Evolutionary conservation across 371 early-diverging fungal species (phyloP), one percentile per base, ranked within the genome.

Genomic region (Mortierella sp.): DNA sequence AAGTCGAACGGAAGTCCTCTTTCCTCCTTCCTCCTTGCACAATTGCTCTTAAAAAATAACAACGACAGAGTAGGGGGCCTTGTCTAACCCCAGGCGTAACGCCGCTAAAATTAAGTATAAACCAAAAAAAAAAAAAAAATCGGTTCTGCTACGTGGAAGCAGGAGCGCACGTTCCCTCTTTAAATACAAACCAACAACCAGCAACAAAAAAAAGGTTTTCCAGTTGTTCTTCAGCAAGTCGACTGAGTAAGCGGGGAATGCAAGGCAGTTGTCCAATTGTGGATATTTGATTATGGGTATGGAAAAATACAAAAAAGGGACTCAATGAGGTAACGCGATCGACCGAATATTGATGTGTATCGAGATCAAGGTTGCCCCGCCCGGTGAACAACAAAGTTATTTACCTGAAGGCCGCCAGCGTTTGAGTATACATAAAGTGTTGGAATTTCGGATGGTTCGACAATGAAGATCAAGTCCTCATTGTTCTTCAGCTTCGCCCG

Each of bases 401-500:
- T 56, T 65, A 76, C 78, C 78, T 70, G 78, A 5, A 76, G 59
- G 8, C 70, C 70, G 21, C 53, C 53, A 6, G 58, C 30, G 26
- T 30, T 56, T 1, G 78, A 65, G 42, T 61, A 61, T n/a, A 76
- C 61, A 57, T 65, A 76, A 2, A 76, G 30, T 19, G 26, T 55
- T 19, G 78, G 70, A 1, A 44, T 51, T 47, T 76, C 70, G 1
- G 70, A 56, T 15, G 78, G 78, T n/a, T 76, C 78, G 6, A 76
- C 66, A 43, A 76, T 70, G 50, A 76, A 76, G 11, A 58, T 65
- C 78, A 64, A 70, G 28, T 65, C 62, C 24, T 70, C 70, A 30
- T 50, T 67, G 24, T 50, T 52, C 12, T 47, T n/a, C n/a, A n/a
- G n/a, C n/a, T n/a, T n/a, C n/a, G n/a, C n/a, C n/a, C n/a, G n/a